Percentiles rank a stretch among this genome's conserved stretches.
These are phyloP conservation scores for Puccinia triticina DNA, from an alignment of 1,284 basidiomycete genomes.

Conservation along the genomic window DNA sequence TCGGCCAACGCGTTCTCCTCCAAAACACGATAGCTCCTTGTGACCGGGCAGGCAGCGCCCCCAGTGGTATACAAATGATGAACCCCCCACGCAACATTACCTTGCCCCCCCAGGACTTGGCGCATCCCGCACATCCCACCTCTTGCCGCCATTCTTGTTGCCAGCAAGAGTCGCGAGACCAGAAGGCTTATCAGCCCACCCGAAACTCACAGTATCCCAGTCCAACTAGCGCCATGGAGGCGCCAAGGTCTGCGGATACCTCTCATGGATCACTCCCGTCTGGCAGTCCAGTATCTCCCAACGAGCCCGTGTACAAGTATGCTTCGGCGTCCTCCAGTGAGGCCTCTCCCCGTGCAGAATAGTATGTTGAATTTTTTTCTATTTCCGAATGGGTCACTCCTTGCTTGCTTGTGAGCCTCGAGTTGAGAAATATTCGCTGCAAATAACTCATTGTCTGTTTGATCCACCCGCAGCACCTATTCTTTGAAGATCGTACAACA, in stretches of 20 bases:
- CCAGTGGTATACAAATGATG: too few species aligned
- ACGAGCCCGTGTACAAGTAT: slow-evolving; percentile 29
- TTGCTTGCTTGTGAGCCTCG: not conserved
- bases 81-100: too few species aligned
- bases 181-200: not conserved
- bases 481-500: slow-evolving; percentile 81
- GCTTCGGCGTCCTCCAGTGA: not conserved
- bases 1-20: too few species aligned
- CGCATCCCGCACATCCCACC: not conserved
- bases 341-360: not conserved
- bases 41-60: too few species aligned
- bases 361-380: not conserved
- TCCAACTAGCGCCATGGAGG: not conserved
- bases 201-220: not conserved
- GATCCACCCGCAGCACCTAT: slow-evolving; percentile 68
- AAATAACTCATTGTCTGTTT: not conserved
- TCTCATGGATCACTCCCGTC: not conserved
- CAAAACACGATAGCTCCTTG: too few species aligned
- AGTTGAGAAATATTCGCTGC: not conserved
- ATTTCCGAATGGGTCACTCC: not conserved
- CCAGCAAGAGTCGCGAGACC: not conserved
- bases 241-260: not conserved
- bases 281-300: not conserved
- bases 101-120: not conserved
- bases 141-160: not conserved